A percentile compares a stretch with the other conserved stretches of the same genome.
phyloP scores from a whole-genome alignment of 1,139 yeast species.

The Starmera stellimalicola region DNA sequence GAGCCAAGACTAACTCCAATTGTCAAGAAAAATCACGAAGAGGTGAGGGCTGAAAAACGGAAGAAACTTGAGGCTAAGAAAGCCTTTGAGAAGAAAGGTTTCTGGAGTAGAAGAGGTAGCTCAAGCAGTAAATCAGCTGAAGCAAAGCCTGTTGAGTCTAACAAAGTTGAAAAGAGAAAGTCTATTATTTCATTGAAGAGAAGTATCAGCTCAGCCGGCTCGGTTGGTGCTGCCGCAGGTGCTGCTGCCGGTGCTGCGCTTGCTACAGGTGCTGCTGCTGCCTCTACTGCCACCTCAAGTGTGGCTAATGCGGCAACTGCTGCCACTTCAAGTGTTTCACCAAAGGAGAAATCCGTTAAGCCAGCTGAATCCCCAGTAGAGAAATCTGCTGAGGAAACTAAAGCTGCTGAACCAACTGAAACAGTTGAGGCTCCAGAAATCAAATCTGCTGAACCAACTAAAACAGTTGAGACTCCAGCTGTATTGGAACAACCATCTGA shows the following conservation, averaged over 20 bases:
- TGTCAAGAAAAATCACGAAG: background rate
- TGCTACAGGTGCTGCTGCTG: conserved; percentile 4
- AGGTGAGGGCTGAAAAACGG: background rate
- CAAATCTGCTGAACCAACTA: background rate
- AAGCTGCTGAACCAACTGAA: background rate
- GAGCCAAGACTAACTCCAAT: background rate
- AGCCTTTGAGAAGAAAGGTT: background rate
- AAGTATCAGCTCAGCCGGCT: too few species aligned
- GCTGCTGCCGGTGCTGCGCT: background rate
- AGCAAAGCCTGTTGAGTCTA: too few species aligned
- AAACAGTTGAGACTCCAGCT: background rate
- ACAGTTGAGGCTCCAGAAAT: background rate
- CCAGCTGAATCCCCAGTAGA: background rate
- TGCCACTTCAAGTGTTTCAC: background rate
- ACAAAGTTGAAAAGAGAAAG: too few species aligned
- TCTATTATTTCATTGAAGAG: too few species aligned
- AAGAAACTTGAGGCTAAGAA: too few species aligned
- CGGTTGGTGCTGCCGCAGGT: background rate
- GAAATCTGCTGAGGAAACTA: background rate
- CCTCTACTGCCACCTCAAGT: conserved; percentile 3
- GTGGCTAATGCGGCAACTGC: background rate
- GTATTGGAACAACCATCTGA: background rate
- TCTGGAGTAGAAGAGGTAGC: conserved; percentile 1
- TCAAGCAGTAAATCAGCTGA: too few species aligned
- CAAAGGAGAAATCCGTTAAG: background rate